Percentiles rank a stretch among this genome's conserved stretches.
Conservation (phyloP, 495 filamentous ascomycete genomes). For the Choiromyces venosus region DNA sequence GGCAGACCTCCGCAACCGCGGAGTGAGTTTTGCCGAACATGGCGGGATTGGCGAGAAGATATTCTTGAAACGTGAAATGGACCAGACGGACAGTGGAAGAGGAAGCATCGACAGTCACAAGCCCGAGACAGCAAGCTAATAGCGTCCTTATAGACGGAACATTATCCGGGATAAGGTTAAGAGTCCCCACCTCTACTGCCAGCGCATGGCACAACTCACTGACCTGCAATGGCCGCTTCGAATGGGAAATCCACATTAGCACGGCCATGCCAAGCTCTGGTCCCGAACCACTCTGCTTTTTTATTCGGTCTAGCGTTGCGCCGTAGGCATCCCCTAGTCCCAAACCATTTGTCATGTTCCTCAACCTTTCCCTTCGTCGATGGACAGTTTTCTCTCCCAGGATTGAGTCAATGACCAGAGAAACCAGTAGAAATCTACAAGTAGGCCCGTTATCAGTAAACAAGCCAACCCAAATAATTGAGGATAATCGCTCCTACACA, state of each 20-base stretch:
- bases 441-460: too few species aligned
- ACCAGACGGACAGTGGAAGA: slow-evolving; percentile 11
- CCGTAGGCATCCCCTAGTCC: background rate
- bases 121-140: slow-evolving; percentile 10
- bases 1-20: slow-evolving; percentile 5
- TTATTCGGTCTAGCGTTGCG: too few species aligned
- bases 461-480: too few species aligned
- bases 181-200: slow-evolving; percentile 1
- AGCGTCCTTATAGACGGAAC: slow-evolving; percentile 2
- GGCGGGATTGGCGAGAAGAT: slow-evolving; percentile 8
- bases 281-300: background rate
- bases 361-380: background rate
- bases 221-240: slow-evolving; percentile 2
- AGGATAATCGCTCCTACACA: too few species aligned
- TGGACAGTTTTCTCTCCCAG: background rate
- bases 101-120: slow-evolving; percentile 8
- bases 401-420: background rate
- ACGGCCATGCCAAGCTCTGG: slow-evolving; percentile 3
- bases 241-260: slow-evolving; percentile 7
- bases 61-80: slow-evolving; percentile 21
- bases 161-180: slow-evolving; percentile 2
- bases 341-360: slow-evolving; percentile 2
- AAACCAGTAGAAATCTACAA: slow-evolving; percentile 2
- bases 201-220: slow-evolving; percentile 10
- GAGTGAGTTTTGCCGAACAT: background rate